Evolutionary conservation across 805 yeast genomes (phyloP), one percentile per base, ranked within the genome.

Genomic region (Ogataea methylovora): DNA sequence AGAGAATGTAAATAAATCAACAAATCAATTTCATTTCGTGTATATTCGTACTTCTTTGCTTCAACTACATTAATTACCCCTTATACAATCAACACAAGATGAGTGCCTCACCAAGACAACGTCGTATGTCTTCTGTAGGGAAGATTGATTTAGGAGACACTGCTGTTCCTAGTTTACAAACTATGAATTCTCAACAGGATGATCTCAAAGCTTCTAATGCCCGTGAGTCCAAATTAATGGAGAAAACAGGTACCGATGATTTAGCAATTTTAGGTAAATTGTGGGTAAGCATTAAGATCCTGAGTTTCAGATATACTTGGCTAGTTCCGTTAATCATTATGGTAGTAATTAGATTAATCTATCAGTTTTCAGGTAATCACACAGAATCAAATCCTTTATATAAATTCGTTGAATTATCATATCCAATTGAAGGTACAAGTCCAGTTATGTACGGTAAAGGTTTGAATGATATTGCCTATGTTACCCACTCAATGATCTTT

Each of bases 391-490:
- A 84, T 54, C 71, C 75, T 3, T 59, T 86, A 38, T 76, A 73
- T 48, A 67, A 65, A 56, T 77, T 84, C 58, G 67, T 86, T 26
- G 56, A 72, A 5, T 66, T 83, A 11, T 77, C 92, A 0, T 83
- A 86, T 52, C 65, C 66, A 31, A 67, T 78, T 28, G 73, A 66
- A 16, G 77, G 72, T 19, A 68, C 84, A 1, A 72, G 76, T 34
- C 75, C 73, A 35, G 43, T 45, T 3, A 32, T 62, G 51, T 92
- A 88, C 55, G 97, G 84, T 19, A 92, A 92, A 60, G 99, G 99
- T 37, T 63, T 54, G 30, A 76, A 78, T 49, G 99, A 92, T 60
- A 71, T 87, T 44, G 69, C 69, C 16, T 92, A 87, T 63, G 84
- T 90, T 12, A 67, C 68, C 14, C 86, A 75, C 55, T 79, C 84